Evolutionary conservation across 177 flowering plant genomes (phyloP).

Genomic region (Vitis hybrid): DNA sequence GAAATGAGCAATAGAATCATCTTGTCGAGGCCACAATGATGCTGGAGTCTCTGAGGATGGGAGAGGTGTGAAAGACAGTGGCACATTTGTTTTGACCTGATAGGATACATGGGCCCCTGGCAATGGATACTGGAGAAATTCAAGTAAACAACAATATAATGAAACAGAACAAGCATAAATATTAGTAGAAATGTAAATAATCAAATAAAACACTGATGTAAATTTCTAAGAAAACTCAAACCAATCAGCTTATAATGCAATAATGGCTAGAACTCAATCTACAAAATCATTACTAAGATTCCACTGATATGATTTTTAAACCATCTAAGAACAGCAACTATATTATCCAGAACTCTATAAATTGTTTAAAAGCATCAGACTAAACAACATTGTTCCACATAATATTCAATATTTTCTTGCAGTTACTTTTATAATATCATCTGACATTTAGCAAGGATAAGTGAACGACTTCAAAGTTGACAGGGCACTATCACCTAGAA

Average conservation of each 20-base stretch:
- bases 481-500: too few species aligned
- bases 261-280: neutral
- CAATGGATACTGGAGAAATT: constrained; percentile 22
- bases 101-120: constrained; percentile 30
- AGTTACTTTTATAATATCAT: too few species aligned
- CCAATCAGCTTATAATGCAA: neutral
- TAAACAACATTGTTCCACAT: too few species aligned
- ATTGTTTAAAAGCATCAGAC: too few species aligned
- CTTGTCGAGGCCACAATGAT: constrained; percentile 35
- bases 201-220: neutral
- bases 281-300: neutral
- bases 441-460: too few species aligned
- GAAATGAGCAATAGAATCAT: constrained; percentile 19
- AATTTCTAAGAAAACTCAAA: neutral
- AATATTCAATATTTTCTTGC: too few species aligned
- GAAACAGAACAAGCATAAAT: constrained; percentile 3
- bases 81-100: constrained; percentile 25
- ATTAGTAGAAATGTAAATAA: neutral
- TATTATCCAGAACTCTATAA: too few species aligned
- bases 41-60: constrained; percentile 29
- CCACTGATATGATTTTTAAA: too few species aligned
- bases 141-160: neutral
- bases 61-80: constrained; percentile 25
- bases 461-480: too few species aligned
- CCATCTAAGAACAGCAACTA: too few species aligned